Percentiles rank a stretch among this genome's conserved stretches.
Conservation (phyloP, 192 early-diverging fungal genomes). For the Geosiphon pyriformis region DNA sequence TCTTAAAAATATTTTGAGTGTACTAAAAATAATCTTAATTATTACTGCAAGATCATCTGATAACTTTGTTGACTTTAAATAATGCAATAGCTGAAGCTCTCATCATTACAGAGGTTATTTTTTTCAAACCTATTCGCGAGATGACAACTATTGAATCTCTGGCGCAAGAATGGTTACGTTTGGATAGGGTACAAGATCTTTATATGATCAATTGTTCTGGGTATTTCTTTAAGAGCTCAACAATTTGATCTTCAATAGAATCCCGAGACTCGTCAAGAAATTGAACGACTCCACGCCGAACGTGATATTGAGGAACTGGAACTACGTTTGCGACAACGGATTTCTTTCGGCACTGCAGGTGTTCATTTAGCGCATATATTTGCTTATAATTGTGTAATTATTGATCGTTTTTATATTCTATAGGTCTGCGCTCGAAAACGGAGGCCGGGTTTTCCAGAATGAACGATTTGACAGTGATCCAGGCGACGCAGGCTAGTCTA, state of each 20-base stretch:
- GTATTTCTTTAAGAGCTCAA: background rate
- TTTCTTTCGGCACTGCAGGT: slow-evolving; percentile 85
- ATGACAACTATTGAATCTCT: slow-evolving; percentile 24
- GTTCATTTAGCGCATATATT: background rate
- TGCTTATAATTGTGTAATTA: background rate
- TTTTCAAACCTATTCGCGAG: no score
- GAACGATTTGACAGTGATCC: slow-evolving; percentile 90
- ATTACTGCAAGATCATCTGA: no score
- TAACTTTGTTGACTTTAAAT: no score
- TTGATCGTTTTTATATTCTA: background rate
- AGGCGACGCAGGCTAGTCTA: slow-evolving; percentile 71
- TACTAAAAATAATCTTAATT: no score
- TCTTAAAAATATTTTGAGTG: no score
- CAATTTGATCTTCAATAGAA: slow-evolving; percentile 37
- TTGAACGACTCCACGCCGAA: slow-evolving; percentile 40
- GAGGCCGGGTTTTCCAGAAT: slow-evolving; percentile 89
- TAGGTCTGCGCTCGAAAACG: slow-evolving; percentile 86
- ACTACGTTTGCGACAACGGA: slow-evolving; percentile 49
- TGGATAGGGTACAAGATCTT: slow-evolving; percentile 42
- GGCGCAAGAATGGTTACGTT: slow-evolving; percentile 50
- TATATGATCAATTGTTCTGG: slow-evolving; percentile 15
- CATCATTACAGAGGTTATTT: no score
- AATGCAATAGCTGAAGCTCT: no score
- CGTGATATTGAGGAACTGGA: slow-evolving; percentile 48
- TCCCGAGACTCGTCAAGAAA: slow-evolving; percentile 55